Percentiles rank a stretch among this genome's conserved stretches.
phyloP scores from a whole-genome alignment of 1,284 basidiomycete species.

The Ganoderma lingzhi region DNA sequence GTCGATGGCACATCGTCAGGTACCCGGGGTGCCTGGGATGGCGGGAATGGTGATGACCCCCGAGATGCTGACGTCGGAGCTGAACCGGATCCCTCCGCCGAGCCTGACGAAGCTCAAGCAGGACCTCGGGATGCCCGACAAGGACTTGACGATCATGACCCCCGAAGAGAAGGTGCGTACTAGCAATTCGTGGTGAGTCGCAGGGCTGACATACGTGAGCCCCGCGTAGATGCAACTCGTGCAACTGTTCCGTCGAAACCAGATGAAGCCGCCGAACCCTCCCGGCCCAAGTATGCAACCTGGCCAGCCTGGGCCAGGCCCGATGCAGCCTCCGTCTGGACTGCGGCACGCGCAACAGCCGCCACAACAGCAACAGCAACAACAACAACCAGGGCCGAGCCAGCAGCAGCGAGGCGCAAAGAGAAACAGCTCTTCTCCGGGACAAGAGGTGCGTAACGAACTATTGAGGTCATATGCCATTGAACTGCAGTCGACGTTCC shows the following conservation, averaged over 20 bases:
- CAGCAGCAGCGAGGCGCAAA: slow-evolving; percentile 54
- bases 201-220: slow-evolving; percentile 12
- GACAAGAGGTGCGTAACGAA: slow-evolving; percentile 62
- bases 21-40: slow-evolving; percentile 37
- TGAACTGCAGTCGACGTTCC: too few relatives aligned
- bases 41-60: slow-evolving; percentile 7
- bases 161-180: slow-evolving; percentile 64
- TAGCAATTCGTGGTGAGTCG: neutral
- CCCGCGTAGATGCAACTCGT: slow-evolving; percentile 48
- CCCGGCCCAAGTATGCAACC: slow-evolving; percentile 30
- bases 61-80: slow-evolving; percentile 42
- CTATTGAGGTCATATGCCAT: too few relatives aligned
- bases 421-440: slow-evolving; percentile 73
- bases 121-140: slow-evolving; percentile 57
- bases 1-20: slow-evolving; percentile 55
- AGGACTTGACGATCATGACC: slow-evolving; percentile 55
- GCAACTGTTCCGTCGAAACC: slow-evolving; percentile 29
- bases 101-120: slow-evolving; percentile 48
- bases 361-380: slow-evolving; percentile 14
- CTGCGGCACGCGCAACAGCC: slow-evolving; percentile 36
- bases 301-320: slow-evolving; percentile 34
- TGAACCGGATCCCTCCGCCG: slow-evolving; percentile 45
- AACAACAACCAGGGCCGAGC: slow-evolving; percentile 38
- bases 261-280: slow-evolving; percentile 23
- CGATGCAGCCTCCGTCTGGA: slow-evolving; percentile 44